Base-by-base conservation (phyloP, 2,329 filamentous ascomycete species). In the Trichoderma atrobrunneum region DNA sequence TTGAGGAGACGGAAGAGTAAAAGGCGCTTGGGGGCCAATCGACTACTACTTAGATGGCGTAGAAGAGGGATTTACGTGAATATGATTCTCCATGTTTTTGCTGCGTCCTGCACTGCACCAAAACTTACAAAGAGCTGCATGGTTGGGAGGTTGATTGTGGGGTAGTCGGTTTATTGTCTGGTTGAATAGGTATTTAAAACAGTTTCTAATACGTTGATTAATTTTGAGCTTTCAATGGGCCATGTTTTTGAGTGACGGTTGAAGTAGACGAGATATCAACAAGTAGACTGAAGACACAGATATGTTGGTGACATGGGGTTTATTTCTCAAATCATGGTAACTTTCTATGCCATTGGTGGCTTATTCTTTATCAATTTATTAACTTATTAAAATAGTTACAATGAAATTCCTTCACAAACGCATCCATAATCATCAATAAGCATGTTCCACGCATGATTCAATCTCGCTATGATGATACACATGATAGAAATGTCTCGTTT, bases 1-100 rank as follows among this genome's bases (percentile, higher is more conserved):
- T 28, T 34, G 57, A 61, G 39, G 75, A 78, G 10, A 76, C 75
- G 21, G 74, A 78, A 59, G 76, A 75, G n/a, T 76, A 78, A 65
- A 76, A 74, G 24, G 77, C 75, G 30, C 76, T 75, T 21, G 71
- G 70, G 43, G 39, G 30, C n/a, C 36, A 26, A 54, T 54, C 54
- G 62, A 59, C 59, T 60, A 54, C 18, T 63, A 59, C 54, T 61
- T 72, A 72, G 71, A 74, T 70, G 69, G 75, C 73, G 73, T 73
- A 74, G 69, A 75, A 63, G 71, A 64, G 70, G 69, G 57, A 43
- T 24, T 73, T 73, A 72, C 72, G 72, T 74, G 68, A 74, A 73
- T 73, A 74, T 68, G 73, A 74, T 70, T 63, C 73, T 76, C 74
- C 73, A 57, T 73, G 74, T 72, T 60, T 73, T 73, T 73, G 72